A percentile compares a stretch with the other conserved stretches of the same genome.
Conservation (phyloP, 2,329 filamentous ascomycete genomes). For the Coniella vitis region DNA sequence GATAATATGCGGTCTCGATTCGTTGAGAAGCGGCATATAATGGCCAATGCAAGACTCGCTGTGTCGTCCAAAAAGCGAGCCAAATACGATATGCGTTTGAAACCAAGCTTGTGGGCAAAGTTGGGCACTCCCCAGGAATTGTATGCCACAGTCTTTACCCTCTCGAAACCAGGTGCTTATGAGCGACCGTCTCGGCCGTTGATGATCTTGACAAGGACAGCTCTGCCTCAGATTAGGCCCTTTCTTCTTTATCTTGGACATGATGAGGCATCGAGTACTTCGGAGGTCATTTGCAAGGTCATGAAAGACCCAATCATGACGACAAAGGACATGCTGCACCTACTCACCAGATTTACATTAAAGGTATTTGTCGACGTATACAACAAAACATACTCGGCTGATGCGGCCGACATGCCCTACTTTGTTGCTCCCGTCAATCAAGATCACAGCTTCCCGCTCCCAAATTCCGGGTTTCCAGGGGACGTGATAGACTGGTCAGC, state of each 20-base stretch:
- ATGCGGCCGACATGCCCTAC: conserved; percentile 64
- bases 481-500: conserved; percentile 55
- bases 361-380: conserved; percentile 77
- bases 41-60: conserved; percentile 82
- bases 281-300: conserved; percentile 45
- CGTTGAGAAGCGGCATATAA: conserved; percentile 58
- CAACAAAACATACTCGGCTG: conserved; percentile 72
- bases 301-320: conserved; percentile 38
- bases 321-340: conserved; percentile 36
- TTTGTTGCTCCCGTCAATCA: conserved; percentile 61
- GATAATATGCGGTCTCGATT: conserved; percentile 68
- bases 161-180: conserved; percentile 50
- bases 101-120: conserved; percentile 66
- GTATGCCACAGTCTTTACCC: conserved; percentile 53
- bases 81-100: conserved; percentile 70
- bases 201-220: conserved; percentile 61
- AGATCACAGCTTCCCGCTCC: conserved; percentile 24
- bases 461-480: conserved; percentile 17
- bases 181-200: conserved; percentile 56
- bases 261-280: conserved; percentile 39
- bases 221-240: conserved; percentile 55
- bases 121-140: conserved; percentile 45
- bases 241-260: conserved; percentile 67
- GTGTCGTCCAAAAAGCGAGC: conserved; percentile 71
- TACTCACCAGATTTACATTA: conserved; percentile 67